These are phyloP conservation scores for Trichosporon faecale DNA, from an alignment of 1,284 basidiomycete species.

Conservation along the genomic window DNA sequence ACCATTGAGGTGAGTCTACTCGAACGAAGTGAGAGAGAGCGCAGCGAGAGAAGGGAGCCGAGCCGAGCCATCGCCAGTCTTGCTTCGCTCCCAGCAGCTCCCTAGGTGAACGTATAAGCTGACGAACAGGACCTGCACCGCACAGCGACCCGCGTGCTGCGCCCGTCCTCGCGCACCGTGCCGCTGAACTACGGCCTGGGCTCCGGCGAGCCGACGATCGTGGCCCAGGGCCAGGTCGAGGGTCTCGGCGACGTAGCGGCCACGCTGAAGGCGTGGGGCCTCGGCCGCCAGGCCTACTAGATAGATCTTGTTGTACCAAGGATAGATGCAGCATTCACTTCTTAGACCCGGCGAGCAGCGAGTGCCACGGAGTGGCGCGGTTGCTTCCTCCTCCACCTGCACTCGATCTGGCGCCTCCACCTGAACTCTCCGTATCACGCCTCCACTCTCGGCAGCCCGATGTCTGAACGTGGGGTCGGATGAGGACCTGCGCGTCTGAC, in stretches of 20 bases:
- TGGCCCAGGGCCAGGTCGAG: constrained; percentile 50
- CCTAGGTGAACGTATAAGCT: background rate
- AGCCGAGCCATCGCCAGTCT: background rate
- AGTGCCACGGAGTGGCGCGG: too few species aligned
- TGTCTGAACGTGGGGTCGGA: too few species aligned
- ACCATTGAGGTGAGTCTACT: constrained; percentile 65
- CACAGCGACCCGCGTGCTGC: constrained; percentile 47
- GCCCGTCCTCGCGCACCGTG: constrained; percentile 33
- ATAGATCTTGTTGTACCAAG: constrained; percentile 2
- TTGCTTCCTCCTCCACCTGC: too few species aligned
- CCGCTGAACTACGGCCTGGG: constrained; percentile 49
- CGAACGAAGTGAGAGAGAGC: constrained; percentile 27
- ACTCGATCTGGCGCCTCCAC: too few species aligned
- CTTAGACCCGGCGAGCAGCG: background rate
- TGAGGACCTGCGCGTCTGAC: background rate
- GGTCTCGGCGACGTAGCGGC: constrained; percentile 46
- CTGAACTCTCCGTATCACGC: too few species aligned
- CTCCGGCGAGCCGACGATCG: constrained; percentile 53
- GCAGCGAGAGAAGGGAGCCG: too few species aligned
- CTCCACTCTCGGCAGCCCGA: too few species aligned
- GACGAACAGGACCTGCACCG: constrained; percentile 44
- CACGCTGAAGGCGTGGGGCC: constrained; percentile 46
- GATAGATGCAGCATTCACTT: constrained; percentile 10
- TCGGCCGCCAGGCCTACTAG: constrained; percentile 35
- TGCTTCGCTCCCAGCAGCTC: background rate